Evolutionary conservation across 495 filamentous ascomycete species (phyloP), one percentile per base, ranked within the genome.

Genomic region (Haplographium delicatum): DNA sequence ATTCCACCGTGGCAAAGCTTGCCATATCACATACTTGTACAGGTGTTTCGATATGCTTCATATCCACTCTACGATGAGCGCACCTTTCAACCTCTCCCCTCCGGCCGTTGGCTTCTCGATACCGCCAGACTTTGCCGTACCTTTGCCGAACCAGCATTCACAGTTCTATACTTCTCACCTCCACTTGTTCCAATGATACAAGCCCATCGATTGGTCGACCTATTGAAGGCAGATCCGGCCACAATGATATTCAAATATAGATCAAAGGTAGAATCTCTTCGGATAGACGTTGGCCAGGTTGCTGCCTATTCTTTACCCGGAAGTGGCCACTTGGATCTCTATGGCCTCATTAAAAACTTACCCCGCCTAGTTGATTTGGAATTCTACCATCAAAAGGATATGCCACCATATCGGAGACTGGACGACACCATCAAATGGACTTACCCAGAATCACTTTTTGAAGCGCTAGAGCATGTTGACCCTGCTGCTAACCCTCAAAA

Each of bases 121-220:
- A 65, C 80, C 15, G 79, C 85, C 9, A 62, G 75, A 8, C 60
- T 82, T 11, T 91, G 87, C 51, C 77, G 73, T 33, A 65, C 70
- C 3, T 90, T 91, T 49, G 65, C 76, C 5, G 85, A 91, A 55
- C 85, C 89, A 4, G 85, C 89, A 5, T 66, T 95, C 15, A 80
- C 84, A 11, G 83, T 76, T 10, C 71, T 93, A 4, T 93, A 91
- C 62, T 67, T 79, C 27, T 76, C 73, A 2, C 88, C 88, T 0
- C 83, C 86, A 0, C 64, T 86, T 2, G 62, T 72, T 35, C 74
- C 76, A 57, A 68, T 73, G 47, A 51, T 71, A 39, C 69, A 76
- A 64, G 73, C 57, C 1, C 68, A 74, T 39, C 52, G 51, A 22
- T 50, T 74, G 3, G 55, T 68, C 16, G 53, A 60, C 25, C 58